Evolutionary conservation across 1,284 basidiomycete species (phyloP).

Genomic region (Boletus sp.): DNA sequence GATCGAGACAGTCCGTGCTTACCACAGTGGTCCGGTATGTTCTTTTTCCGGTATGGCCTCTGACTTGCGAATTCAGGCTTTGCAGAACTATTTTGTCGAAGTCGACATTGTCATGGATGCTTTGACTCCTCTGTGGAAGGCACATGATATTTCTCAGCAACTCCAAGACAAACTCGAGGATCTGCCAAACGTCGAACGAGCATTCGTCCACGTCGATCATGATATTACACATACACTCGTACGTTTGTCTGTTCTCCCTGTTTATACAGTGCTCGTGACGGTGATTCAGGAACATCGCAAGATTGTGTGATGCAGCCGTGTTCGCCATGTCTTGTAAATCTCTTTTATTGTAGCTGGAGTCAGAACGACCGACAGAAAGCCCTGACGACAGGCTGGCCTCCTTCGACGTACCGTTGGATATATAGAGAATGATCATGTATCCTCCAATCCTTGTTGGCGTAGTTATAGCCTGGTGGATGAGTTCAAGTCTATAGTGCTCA

Average conservation of each 20-base stretch:
- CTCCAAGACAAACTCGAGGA: conserved; percentile 95
- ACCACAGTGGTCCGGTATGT: conserved; percentile 77
- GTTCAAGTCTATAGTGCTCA: too few relatives aligned
- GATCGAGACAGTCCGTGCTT: conserved; percentile 88
- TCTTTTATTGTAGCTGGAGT: background rate
- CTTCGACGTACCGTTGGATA: conserved; percentile 16
- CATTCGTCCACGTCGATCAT: conserved; percentile 94
- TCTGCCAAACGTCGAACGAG: conserved; percentile 88
- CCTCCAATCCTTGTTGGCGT: too few relatives aligned
- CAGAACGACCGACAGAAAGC: background rate
- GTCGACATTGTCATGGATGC: conserved; percentile 94
- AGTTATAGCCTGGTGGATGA: too few relatives aligned
- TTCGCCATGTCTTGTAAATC: too few relatives aligned
- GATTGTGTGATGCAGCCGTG: conserved; percentile 16
- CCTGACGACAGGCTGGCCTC: background rate
- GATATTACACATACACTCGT: conserved; percentile 86
- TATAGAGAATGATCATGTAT: background rate
- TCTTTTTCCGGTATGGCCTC: background rate
- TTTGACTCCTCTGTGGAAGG: conserved; percentile 87
- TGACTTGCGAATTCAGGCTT: background rate
- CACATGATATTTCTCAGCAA: conserved; percentile 91
- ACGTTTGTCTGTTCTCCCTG: conserved; percentile 32
- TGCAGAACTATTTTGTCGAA: conserved; percentile 87
- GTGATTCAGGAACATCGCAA: conserved; percentile 39
- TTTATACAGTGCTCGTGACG: conserved; percentile 2